These are phyloP conservation scores for Straminergon stramineum DNA, from an alignment of 225 moss, liverwort and hornwort species.

Conservation along the genomic window DNA sequence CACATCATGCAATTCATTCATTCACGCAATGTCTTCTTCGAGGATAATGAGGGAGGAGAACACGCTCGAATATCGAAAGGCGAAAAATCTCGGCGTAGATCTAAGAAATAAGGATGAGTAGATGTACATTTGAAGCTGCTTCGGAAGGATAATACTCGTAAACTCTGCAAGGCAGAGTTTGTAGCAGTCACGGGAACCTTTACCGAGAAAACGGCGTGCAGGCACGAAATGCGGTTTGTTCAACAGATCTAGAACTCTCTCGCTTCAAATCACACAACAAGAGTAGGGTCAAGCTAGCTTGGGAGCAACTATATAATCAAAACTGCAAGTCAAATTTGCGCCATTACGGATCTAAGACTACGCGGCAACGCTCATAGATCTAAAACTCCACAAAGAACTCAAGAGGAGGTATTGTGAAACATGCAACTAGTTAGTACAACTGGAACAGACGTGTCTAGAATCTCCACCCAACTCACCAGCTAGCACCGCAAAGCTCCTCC, in stretches of 20 bases:
- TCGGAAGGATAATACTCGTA: background rate
- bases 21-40: background rate
- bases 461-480: background rate
- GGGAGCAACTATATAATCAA: background rate
- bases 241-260: background rate
- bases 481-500: background rate
- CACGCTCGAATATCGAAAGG: too few species aligned
- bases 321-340: background rate
- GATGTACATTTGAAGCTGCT: background rate
- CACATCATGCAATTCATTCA: background rate
- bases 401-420: background rate
- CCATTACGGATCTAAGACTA: background rate
- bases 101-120: background rate
- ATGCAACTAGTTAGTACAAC: background rate
- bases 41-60: background rate
- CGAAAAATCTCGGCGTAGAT: background rate
- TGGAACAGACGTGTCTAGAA: background rate
- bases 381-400: background rate
- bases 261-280: background rate
- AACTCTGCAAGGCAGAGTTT: background rate
- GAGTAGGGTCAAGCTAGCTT: background rate
- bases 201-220: background rate
- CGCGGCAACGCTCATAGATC: background rate
- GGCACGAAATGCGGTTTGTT: background rate
- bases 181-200: background rate